These are phyloP conservation scores for Nicotiana benthamiana DNA, from an alignment of 257 asterid genomes.

Conservation along the genomic window DNA sequence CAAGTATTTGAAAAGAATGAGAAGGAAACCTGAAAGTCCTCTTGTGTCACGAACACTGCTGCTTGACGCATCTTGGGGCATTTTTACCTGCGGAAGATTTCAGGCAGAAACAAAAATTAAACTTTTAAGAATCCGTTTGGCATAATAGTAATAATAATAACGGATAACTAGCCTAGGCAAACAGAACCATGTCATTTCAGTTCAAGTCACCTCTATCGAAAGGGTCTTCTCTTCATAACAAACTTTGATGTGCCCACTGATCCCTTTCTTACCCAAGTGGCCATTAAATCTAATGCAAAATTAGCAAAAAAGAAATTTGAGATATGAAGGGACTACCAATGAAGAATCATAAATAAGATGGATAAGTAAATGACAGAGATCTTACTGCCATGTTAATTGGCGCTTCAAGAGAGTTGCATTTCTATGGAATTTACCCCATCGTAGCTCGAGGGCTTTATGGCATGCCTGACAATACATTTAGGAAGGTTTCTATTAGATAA, in stretches of 20 bases:
- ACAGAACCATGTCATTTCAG: conserved; percentile 6
- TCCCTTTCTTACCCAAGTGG: conserved; percentile 80
- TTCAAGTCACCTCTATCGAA: conserved; percentile 62
- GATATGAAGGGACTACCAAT: conserved; percentile 3
- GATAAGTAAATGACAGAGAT: conserved; percentile 17
- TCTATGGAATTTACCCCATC: conserved; percentile 61
- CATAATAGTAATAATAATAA: neutral
- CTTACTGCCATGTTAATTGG: conserved; percentile 88
- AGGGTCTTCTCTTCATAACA: conserved; percentile 72
- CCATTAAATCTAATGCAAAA: conserved; percentile 57
- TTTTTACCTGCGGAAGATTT: conserved; percentile 48
- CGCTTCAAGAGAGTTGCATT: conserved; percentile 64
- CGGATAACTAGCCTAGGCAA: neutral
- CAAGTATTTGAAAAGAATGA: conserved; percentile 4
- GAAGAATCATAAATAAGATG: conserved; percentile 4
- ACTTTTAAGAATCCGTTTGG: neutral
- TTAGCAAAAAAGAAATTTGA: conserved; percentile 11
- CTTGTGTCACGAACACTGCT: conserved; percentile 72
- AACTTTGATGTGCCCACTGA: conserved; percentile 72
- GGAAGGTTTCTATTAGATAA: neutral
- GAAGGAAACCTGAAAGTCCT: conserved; percentile 76
- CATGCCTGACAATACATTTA: conserved; percentile 48
- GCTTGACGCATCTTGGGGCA: conserved; percentile 94
- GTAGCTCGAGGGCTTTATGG: conserved; percentile 44
- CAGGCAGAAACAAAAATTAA: neutral